These are phyloP conservation scores for Salix dunnii DNA, from an alignment of 345 rosid genomes.

Conservation along the genomic window DNA sequence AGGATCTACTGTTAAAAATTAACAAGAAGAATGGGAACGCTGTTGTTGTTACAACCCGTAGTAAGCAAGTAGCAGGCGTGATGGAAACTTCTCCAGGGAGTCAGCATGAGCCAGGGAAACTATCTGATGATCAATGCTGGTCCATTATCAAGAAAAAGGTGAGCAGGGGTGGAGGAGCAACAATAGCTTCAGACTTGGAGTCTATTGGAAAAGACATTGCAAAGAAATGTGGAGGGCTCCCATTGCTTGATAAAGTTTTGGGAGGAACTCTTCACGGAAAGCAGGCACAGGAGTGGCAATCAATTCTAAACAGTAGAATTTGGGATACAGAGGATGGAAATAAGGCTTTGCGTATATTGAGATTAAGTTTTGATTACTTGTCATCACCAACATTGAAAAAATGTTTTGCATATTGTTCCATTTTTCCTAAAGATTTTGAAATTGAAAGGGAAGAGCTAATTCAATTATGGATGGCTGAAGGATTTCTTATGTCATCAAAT, in stretches of 20 bases:
- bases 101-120: no score
- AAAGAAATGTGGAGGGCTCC: slow-evolving; percentile 21
- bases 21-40: no score
- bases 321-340: background rate
- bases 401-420: slow-evolving; percentile 16
- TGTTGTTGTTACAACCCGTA: no score
- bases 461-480: slow-evolving; percentile 19
- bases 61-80: no score
- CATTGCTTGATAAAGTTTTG: slow-evolving; percentile 9
- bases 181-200: background rate
- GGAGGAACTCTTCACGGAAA: slow-evolving; percentile 2
- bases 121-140: no score
- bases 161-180: no score
- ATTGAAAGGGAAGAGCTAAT: background rate
- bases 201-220: slow-evolving; percentile 19
- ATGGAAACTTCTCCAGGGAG: no score
- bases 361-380: slow-evolving; percentile 11
- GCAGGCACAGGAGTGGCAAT: slow-evolving; percentile 4
- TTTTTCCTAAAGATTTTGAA: background rate
- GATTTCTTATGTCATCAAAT: background rate
- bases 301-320: slow-evolving; percentile 5
- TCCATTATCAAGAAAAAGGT: no score
- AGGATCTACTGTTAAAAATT: no score
- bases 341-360: slow-evolving; percentile 2
- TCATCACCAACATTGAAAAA: background rate